These are phyloP conservation scores for Chaetomium tenue DNA, from an alignment of 495 filamentous ascomycete species.

Conservation along the genomic window DNA sequence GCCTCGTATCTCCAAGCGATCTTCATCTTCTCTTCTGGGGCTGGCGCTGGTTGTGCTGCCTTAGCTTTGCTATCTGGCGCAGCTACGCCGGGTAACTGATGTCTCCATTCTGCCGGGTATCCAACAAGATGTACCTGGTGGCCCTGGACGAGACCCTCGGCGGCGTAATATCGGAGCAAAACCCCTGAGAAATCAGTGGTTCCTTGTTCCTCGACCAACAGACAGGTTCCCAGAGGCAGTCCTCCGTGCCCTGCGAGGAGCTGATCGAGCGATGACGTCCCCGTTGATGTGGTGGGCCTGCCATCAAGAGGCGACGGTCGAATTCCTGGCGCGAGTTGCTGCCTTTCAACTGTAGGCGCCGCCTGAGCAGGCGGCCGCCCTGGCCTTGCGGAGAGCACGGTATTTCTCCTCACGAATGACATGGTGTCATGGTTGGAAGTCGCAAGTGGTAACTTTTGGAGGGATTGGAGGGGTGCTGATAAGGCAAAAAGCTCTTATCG, in stretches of 20 bases:
- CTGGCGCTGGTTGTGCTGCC: conserved; percentile 38
- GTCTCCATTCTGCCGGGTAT: conserved; percentile 71
- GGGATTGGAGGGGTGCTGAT: conserved; percentile 20
- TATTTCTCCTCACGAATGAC: conserved; percentile 89
- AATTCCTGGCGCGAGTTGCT: conserved; percentile 59
- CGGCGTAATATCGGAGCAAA: conserved; percentile 84
- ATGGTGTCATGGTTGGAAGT: conserved; percentile 44
- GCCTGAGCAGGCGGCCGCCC: conserved; percentile 30
- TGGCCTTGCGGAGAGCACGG: conserved; percentile 56
- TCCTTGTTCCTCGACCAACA: conserved; percentile 87
- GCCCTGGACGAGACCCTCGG: conserved; percentile 89
- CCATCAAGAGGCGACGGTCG: conserved; percentile 89
- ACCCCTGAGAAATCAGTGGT: conserved; percentile 91
- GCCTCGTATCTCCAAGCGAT: conserved; percentile 98
- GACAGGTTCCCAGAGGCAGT: conserved; percentile 71
- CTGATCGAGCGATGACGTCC: conserved; percentile 77
- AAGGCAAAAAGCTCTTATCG: conserved; percentile 15
- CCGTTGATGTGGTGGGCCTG: conserved; percentile 85
- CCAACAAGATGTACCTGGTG: conserved; percentile 86
- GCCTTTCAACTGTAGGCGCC: conserved; percentile 36
- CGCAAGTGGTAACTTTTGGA: neutral
- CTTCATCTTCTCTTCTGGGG: conserved; percentile 79
- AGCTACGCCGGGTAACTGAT: conserved; percentile 75
- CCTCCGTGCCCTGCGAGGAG: conserved; percentile 88
- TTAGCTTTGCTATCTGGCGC: conserved; percentile 45